phyloP scores from a whole-genome alignment of 1,284 basidiomycete species.

The Trichosporon sp. region DNA sequence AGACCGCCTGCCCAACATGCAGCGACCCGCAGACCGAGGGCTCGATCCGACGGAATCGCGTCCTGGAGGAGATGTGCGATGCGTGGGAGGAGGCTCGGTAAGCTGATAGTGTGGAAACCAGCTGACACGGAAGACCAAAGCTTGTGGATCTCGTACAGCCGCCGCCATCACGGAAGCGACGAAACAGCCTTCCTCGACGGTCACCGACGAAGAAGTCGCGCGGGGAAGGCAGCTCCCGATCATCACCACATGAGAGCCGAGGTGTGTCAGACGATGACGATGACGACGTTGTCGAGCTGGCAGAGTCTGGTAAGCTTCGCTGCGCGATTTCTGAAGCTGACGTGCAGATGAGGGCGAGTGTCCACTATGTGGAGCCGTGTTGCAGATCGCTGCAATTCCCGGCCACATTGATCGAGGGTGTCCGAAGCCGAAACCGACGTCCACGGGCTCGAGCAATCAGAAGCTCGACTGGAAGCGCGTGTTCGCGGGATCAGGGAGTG shows the following conservation, averaged over 20 bases:
- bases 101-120: slow-evolving; percentile 20
- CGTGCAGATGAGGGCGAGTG: slow-evolving; percentile 47
- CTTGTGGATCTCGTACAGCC: slow-evolving; percentile 26
- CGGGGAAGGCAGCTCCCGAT: slow-evolving; percentile 20
- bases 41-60: slow-evolving; percentile 49
- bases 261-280: slow-evolving; percentile 20
- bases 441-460: slow-evolving; percentile 38
- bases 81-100: slow-evolving; percentile 53
- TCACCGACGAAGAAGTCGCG: slow-evolving; percentile 25
- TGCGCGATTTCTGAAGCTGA: not conserved
- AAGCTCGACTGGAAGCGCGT: slow-evolving; percentile 55
- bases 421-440: slow-evolving; percentile 42
- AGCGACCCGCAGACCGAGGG: slow-evolving; percentile 46
- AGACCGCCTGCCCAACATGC: slow-evolving; percentile 45
- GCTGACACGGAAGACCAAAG: slow-evolving; percentile 29
- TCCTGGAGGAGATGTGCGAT: slow-evolving; percentile 52
- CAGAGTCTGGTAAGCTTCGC: slow-evolving; percentile 43
- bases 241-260: slow-evolving; percentile 16
- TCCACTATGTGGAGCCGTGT: slow-evolving; percentile 45
- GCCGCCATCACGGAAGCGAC: slow-evolving; percentile 13
- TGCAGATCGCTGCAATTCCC: slow-evolving; percentile 48
- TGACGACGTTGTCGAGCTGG: slow-evolving; percentile 38
- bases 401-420: slow-evolving; percentile 53
- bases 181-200: slow-evolving; percentile 3
- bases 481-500: slow-evolving; percentile 44